Base-by-base conservation (phyloP, 2,329 filamentous ascomycete species). In the Phoma herbarum region DNA sequence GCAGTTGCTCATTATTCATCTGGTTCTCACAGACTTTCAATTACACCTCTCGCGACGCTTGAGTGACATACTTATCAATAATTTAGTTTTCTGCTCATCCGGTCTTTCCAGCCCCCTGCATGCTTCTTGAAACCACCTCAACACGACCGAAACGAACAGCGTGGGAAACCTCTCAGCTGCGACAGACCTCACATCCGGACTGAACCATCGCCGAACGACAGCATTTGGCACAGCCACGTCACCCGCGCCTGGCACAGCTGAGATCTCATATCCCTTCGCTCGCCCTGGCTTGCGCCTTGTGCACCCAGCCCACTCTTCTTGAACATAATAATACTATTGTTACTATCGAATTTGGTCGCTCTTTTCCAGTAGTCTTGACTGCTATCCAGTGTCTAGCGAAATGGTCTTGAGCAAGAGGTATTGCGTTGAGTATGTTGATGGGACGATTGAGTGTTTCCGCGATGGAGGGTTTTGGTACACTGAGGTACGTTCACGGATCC, bases 391-490 rank as follows among this genome's bases (percentile, higher is more conserved):
- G 26, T 31, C n/a, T 10, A 9, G 12, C 66, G 63, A 53, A 31
- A 74, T 75, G 72, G 61, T 56, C 35, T 46, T 73, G 41, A 49
- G 46, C 26, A 75, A 70, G 67, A 62, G 72, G 60, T 68, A 72
- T 42, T 75, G 72, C 45, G 46, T 69, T 12, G 63, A 68, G 52
- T 69, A 71, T 47, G 56, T 59, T 9, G 63, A 72, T 44, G 71
- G 73, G 23, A 57, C 56, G 1, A 51, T 70, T 31, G 63, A 71
- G 49, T 76, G 74, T 59, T 71, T 67, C 41, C 61, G 67, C 1
- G 67, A 75, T 8, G 67, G 70, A 29, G 66, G 74, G 4, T 76
- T 75, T 23, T 76, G 74, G 74, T 75, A 75, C 46, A 64, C 65
- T 9, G 63, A 71, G 35, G 74, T 76, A 67, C 29, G 67, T 63